Evolutionary conservation across 176 grass and related monocot genomes (phyloP).

Genomic region (Avena atlantica): DNA sequence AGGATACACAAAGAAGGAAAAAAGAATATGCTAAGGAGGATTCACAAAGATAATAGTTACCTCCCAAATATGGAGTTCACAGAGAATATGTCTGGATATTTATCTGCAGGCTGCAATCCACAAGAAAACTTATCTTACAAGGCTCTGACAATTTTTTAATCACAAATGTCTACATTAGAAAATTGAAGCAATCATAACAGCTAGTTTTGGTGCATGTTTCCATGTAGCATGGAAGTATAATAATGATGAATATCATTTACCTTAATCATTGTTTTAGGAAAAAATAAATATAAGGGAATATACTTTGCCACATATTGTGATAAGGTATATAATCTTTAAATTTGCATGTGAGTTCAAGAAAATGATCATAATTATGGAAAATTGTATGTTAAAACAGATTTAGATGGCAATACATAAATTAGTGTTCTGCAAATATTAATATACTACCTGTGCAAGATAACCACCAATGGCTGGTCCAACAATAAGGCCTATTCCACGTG

Average conservation of each 20-base stretch:
- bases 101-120: constrained; percentile 65
- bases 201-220: neutral
- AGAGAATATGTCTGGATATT: constrained; percentile 66
- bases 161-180: constrained; percentile 12
- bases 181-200: constrained; percentile 17
- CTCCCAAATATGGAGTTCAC: constrained; percentile 68
- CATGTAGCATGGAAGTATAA: neutral
- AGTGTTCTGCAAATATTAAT: neutral
- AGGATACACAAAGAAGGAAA: neutral
- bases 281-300: constrained; percentile 3
- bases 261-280: constrained; percentile 19
- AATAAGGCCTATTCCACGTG: constrained; percentile 65
- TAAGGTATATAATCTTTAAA: constrained; percentile 4
- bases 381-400: constrained; percentile 23
- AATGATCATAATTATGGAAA: constrained; percentile 10
- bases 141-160: neutral
- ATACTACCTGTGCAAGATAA: constrained; percentile 64
- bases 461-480: constrained; percentile 78
- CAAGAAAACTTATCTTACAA: constrained; percentile 30
- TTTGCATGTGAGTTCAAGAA: neutral
- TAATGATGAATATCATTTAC: constrained; percentile 22
- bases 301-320: neutral
- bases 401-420: neutral
- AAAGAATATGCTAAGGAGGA: neutral
- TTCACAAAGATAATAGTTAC: constrained; percentile 38